phyloP scores from a whole-genome alignment of 2,329 filamentous ascomycete species.

The Diaporthe citrichinensis region DNA sequence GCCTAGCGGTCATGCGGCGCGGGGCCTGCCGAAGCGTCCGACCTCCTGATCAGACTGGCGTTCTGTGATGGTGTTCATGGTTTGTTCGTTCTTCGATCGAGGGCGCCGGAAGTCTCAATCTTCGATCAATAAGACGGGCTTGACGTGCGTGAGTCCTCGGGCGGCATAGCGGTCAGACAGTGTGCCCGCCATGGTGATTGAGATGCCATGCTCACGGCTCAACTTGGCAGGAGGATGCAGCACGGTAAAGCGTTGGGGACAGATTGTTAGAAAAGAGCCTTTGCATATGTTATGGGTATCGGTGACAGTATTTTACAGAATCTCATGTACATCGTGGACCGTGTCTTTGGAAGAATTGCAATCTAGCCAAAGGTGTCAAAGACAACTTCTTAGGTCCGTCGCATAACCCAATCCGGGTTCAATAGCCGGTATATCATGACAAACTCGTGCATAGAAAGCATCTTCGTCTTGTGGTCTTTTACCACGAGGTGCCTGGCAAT shows the following conservation, averaged over 20 bases:
- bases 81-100: too few species aligned
- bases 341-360: neutral
- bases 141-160: neutral
- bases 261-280: neutral
- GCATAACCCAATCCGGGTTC: slow-evolving; percentile 36
- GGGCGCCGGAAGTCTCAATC: too few species aligned
- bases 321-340: neutral
- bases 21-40: neutral
- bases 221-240: neutral
- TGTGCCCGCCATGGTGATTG: neutral
- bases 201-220: neutral
- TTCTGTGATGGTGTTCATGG: neutral
- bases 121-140: neutral
- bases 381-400: neutral
- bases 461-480: slow-evolving; percentile 30
- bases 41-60: neutral
- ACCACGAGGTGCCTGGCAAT: slow-evolving; percentile 47
- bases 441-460: slow-evolving; percentile 49
- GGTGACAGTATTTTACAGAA: neutral
- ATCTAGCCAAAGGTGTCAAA: neutral
- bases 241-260: neutral
- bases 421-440: slow-evolving; percentile 48
- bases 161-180: neutral
- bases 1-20: neutral
- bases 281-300: slow-evolving; percentile 10